A percentile compares a stretch with the other conserved stretches of the same genome.
These are phyloP conservation scores for Penicillium daleae DNA, from an alignment of 495 filamentous ascomycete genomes.

Conservation along the genomic window DNA sequence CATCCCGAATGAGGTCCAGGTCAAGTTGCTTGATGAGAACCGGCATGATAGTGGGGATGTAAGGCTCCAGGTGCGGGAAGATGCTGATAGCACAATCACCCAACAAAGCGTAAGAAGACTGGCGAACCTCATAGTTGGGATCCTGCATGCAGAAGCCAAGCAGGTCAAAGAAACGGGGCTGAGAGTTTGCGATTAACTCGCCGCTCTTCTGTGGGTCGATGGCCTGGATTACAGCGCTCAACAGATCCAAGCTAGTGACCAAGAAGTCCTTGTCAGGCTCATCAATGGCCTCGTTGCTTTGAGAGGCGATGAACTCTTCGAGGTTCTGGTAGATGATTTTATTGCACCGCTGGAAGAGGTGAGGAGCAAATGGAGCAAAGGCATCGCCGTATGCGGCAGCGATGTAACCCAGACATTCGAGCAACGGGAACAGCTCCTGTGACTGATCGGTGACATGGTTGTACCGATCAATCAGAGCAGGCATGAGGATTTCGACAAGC, in stretches of 20 bases:
- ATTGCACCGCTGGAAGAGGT: slow-evolving; percentile 84
- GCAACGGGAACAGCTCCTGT: slow-evolving; percentile 88
- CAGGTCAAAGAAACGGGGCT: slow-evolving; percentile 86
- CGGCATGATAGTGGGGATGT: slow-evolving; percentile 72
- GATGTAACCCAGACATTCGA: slow-evolving; percentile 95
- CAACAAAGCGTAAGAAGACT: slow-evolving; percentile 93
- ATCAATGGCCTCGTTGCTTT: slow-evolving; percentile 68
- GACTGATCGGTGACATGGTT: slow-evolving; percentile 86
- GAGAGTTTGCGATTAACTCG: slow-evolving; percentile 72
- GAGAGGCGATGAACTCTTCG: slow-evolving; percentile 69
- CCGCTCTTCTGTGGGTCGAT: slow-evolving; percentile 74
- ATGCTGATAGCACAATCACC: slow-evolving; percentile 97
- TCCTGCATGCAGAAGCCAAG: slow-evolving; percentile 93
- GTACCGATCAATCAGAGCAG: slow-evolving; percentile 89
- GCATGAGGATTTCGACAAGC: slow-evolving; percentile 86
- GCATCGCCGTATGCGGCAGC: slow-evolving; percentile 81
- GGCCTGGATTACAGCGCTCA: slow-evolving; percentile 93
- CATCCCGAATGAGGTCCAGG: slow-evolving; percentile 71
- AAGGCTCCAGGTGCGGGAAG: slow-evolving; percentile 78
- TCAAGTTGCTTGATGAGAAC: slow-evolving; percentile 86
- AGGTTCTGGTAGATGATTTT: slow-evolving; percentile 91
- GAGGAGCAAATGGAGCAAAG: slow-evolving; percentile 81
- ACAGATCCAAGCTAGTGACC: slow-evolving; percentile 91
- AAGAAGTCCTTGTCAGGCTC: slow-evolving; percentile 95
- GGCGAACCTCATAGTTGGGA: slow-evolving; percentile 86